These are phyloP conservation scores for Achaetomiella virescens DNA, from an alignment of 495 filamentous ascomycete genomes.

Conservation along the genomic window DNA sequence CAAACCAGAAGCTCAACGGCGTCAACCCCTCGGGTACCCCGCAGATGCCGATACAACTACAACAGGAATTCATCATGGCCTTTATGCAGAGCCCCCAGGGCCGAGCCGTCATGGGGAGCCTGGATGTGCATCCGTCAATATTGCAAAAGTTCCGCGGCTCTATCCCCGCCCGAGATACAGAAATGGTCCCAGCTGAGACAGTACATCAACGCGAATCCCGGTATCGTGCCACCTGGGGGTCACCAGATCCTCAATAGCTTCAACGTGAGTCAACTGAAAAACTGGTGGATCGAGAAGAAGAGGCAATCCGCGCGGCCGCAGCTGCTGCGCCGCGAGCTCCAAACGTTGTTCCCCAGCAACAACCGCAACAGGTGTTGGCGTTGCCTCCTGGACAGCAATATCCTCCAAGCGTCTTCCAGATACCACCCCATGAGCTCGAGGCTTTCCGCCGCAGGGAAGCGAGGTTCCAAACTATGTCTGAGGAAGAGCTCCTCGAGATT, in stretches of 20 bases:
- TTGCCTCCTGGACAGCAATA: conserved; percentile 1
- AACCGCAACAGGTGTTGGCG: background rate
- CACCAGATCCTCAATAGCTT: conserved; percentile 44
- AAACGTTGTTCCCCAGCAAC: conserved; percentile 14
- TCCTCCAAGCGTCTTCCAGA: background rate
- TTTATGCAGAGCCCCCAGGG: conserved; percentile 16
- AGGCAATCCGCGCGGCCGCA: background rate
- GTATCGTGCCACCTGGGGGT: conserved; percentile 23
- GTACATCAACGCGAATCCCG: conserved; percentile 48
- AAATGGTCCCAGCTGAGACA: conserved; percentile 70
- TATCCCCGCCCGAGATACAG: conserved; percentile 54
- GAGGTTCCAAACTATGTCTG: background rate
- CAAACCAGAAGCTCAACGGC: conserved; percentile 16
- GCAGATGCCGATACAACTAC: background rate
- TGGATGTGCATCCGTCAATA: conserved; percentile 30
- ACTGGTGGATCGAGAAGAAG: conserved; percentile 11
- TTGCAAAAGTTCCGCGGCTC: conserved; percentile 17
- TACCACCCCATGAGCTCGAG: conserved; percentile 5
- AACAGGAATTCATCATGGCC: background rate
- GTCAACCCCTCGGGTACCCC: conserved; percentile 4
- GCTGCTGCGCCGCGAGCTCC: background rate
- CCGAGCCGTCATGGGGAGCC: conserved; percentile 30
- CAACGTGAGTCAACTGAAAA: conserved; percentile 51
- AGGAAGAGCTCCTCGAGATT: background rate
- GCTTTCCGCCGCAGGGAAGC: background rate